These are phyloP conservation scores for Fraxinus paxiana DNA, from an alignment of 305 asterid genomes.

Conservation along the genomic window DNA sequence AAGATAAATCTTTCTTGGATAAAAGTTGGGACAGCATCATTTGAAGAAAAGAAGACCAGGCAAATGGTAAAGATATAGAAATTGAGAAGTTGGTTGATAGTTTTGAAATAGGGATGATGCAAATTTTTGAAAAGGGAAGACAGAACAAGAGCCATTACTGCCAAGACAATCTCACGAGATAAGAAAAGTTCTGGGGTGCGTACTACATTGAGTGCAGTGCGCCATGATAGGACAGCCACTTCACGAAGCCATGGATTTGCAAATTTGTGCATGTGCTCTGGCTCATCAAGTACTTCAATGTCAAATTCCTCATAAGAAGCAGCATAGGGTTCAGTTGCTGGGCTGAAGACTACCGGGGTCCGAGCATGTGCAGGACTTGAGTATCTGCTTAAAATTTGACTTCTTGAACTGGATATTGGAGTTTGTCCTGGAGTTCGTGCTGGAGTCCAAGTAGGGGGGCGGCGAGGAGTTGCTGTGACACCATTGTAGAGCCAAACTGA, in stretches of 20 bases:
- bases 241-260: conserved; percentile 85
- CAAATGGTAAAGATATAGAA: conserved; percentile 77
- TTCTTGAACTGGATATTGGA: conserved; percentile 42
- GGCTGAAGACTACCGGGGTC: conserved; percentile 39
- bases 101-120: conserved; percentile 33
- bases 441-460: conserved; percentile 80
- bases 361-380: conserved; percentile 30
- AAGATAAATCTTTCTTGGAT: conserved; percentile 83
- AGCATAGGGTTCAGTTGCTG: conserved; percentile 32
- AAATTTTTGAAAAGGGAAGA: conserved; percentile 65
- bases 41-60: conserved; percentile 73
- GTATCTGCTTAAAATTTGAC: conserved; percentile 29
- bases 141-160: conserved; percentile 67
- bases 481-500: conserved; percentile 74
- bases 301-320: conserved; percentile 49
- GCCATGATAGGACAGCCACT: conserved; percentile 66
- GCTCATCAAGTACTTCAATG: conserved; percentile 64
- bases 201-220: conserved; percentile 62
- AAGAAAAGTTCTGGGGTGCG: conserved; percentile 84
- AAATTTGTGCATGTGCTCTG: conserved; percentile 52
- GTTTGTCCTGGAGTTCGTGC: conserved; percentile 51
- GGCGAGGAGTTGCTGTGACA: conserved; percentile 66
- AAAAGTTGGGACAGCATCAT: conserved; percentile 84
- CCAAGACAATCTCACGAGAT: conserved; percentile 63
- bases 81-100: conserved; percentile 61